phyloP scores from a whole-genome alignment of 2,329 filamentous ascomycete genomes.

The Cladosporium sp. region DNA sequence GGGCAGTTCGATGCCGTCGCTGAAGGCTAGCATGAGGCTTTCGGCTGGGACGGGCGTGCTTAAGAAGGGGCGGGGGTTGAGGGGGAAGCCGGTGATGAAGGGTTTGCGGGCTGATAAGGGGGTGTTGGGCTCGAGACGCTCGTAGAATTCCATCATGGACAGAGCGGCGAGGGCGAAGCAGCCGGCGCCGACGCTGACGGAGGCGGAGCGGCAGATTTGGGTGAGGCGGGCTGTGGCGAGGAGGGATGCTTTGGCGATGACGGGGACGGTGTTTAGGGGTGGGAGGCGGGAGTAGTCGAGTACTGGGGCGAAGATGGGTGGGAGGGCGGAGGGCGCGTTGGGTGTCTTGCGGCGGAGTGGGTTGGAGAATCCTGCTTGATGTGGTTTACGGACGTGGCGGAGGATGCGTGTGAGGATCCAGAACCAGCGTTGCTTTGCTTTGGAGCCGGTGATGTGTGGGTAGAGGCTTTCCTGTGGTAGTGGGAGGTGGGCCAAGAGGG shows the following conservation, averaged over 20 bases:
- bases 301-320: slow-evolving; percentile 38
- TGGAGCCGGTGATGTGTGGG: slow-evolving; percentile 41
- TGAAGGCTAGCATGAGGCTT: slow-evolving; percentile 52
- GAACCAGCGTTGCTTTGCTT: slow-evolving; percentile 49
- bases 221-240: slow-evolving; percentile 41
- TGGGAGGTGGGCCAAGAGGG: slow-evolving; percentile 40
- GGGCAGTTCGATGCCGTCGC: slow-evolving; percentile 49
- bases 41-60: slow-evolving; percentile 42
- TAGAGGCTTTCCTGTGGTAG: slow-evolving; percentile 52
- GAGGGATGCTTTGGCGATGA: slow-evolving; percentile 37
- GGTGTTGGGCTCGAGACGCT: slow-evolving; percentile 36
- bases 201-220: slow-evolving; percentile 42
- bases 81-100: slow-evolving; percentile 50
- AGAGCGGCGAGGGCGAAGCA: slow-evolving; percentile 50
- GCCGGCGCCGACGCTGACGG: slow-evolving; percentile 47
- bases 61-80: slow-evolving; percentile 50
- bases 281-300: slow-evolving; percentile 45
- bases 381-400: slow-evolving; percentile 44
- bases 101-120: slow-evolving; percentile 36
- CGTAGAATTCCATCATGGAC: slow-evolving; percentile 51
- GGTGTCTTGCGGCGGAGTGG: slow-evolving; percentile 35
- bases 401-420: slow-evolving; percentile 50
- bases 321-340: slow-evolving; percentile 29
- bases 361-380: slow-evolving; percentile 46
- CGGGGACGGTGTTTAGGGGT: slow-evolving; percentile 41